These are phyloP conservation scores for Aspergillus fumigatiaffinis DNA, from an alignment of 2,329 filamentous ascomycete species.

Conservation along the genomic window DNA sequence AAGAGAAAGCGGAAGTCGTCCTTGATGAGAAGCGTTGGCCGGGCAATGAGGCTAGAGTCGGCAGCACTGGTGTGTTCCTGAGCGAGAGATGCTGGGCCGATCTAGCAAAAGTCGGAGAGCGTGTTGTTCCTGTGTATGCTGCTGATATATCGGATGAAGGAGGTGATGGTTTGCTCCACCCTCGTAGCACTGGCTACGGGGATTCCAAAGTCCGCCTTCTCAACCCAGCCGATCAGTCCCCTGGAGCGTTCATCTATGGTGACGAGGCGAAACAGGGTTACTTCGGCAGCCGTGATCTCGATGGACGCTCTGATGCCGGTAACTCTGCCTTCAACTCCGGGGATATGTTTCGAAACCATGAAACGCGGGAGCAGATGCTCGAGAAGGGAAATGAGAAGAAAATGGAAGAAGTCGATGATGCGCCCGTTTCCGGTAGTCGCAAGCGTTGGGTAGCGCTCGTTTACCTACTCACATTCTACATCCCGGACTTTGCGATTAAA, in stretches of 20 bases:
- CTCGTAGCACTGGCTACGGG: slow-evolving; percentile 35
- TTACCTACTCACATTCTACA: slow-evolving; percentile 76
- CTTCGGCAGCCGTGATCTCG: slow-evolving; percentile 74
- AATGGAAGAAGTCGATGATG: slow-evolving; percentile 84
- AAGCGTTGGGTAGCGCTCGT: slow-evolving; percentile 89
- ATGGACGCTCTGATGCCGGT: slow-evolving; percentile 85
- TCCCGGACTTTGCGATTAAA: slow-evolving; percentile 80
- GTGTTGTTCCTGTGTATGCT: slow-evolving; percentile 54
- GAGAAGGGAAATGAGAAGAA: slow-evolving; percentile 91
- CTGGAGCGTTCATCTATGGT: slow-evolving; percentile 61
- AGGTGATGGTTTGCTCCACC: slow-evolving; percentile 58
- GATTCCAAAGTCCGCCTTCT: slow-evolving; percentile 57
- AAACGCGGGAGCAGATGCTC: slow-evolving; percentile 89
- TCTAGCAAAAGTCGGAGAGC: slow-evolving; percentile 69
- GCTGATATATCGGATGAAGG: slow-evolving; percentile 55
- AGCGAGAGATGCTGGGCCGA: slow-evolving; percentile 96
- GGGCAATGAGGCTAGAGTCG: slow-evolving; percentile 81
- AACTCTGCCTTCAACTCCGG: slow-evolving; percentile 85
- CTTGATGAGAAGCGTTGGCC: slow-evolving; percentile 92
- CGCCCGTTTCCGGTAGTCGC: slow-evolving; percentile 69
- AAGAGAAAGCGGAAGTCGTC: slow-evolving; percentile 86
- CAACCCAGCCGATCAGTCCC: slow-evolving; percentile 43
- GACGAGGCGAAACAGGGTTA: slow-evolving; percentile 76
- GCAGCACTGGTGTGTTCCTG: slow-evolving; percentile 89
- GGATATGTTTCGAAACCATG: slow-evolving; percentile 97